Evolutionary conservation across 805 yeast genomes (phyloP).

Genomic region (Metschnikowia lunata): DNA sequence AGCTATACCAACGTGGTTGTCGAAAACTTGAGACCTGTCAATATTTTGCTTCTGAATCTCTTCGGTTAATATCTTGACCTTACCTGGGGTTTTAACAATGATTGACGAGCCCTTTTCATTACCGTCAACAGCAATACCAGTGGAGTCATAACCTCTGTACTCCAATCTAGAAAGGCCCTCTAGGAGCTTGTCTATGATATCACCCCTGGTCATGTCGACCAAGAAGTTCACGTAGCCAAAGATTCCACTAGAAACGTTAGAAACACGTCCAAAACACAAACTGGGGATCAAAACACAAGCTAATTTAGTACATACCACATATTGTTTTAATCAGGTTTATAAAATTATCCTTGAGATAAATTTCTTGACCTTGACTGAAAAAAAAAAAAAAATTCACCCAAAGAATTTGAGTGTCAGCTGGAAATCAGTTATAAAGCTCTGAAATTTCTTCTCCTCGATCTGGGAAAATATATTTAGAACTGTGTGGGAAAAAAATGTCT

Average conservation of each 20-base stretch:
- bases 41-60: constrained; percentile 51
- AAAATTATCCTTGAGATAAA: neutral
- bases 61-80: constrained; percentile 74
- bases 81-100: constrained; percentile 84
- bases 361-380: no score
- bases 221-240: constrained; percentile 96
- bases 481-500: constrained; percentile 10
- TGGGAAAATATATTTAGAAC: constrained; percentile 6
- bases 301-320: constrained; percentile 14
- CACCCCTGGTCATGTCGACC: constrained; percentile 89
- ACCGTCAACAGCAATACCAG: constrained; percentile 95
- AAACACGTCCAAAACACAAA: constrained; percentile 4
- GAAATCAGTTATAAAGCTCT: no score
- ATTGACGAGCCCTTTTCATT: constrained; percentile 67
- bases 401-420: no score
- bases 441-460: constrained; percentile 3
- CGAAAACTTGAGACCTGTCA: constrained; percentile 61
- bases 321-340: neutral
- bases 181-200: constrained; percentile 80
- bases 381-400: no score
- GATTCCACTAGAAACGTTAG: constrained; percentile 65
- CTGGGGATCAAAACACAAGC: neutral
- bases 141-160: constrained; percentile 97
- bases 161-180: constrained; percentile 85
- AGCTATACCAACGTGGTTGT: constrained; percentile 92